Evolutionary conservation across 352 stramenopile genomes (phyloP).

Genomic region (Phytophthora idaei): DNA sequence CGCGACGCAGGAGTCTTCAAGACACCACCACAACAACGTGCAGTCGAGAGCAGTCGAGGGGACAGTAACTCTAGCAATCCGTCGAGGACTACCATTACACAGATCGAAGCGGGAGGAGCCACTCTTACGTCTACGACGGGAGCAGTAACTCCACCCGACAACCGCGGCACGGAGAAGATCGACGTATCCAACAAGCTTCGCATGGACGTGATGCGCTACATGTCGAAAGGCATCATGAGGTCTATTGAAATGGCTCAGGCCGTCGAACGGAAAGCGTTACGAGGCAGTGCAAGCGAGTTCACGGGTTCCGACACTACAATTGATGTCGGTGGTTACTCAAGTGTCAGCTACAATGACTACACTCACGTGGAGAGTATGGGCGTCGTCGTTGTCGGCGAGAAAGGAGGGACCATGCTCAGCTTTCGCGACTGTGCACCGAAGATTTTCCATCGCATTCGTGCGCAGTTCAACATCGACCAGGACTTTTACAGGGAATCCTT

Average conservation of each 20-base stretch:
- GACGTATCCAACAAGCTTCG: slow-evolving; percentile 84
- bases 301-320: slow-evolving; percentile 30
- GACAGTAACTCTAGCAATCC: slow-evolving; percentile 20
- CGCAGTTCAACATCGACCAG: slow-evolving; percentile 75
- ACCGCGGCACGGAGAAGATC: slow-evolving; percentile 41
- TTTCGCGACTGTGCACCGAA: slow-evolving; percentile 82
- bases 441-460: slow-evolving; percentile 79
- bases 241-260: slow-evolving; percentile 64
- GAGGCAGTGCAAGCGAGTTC: slow-evolving; percentile 20
- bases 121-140: slow-evolving; percentile 34
- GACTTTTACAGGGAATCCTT: slow-evolving; percentile 82
- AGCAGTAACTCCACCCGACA: background rate
- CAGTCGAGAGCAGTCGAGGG: background rate
- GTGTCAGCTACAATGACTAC: slow-evolving; percentile 67
- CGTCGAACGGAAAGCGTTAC: slow-evolving; percentile 29
- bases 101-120: slow-evolving; percentile 35
- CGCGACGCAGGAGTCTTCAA: slow-evolving; percentile 72
- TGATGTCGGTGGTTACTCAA: slow-evolving; percentile 32
- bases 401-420: slow-evolving; percentile 54
- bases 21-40: slow-evolving; percentile 7
- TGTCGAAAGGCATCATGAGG: slow-evolving; percentile 81
- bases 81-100: slow-evolving; percentile 27
- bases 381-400: slow-evolving; percentile 76
- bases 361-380: slow-evolving; percentile 70
- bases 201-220: slow-evolving; percentile 89